phyloP scores from a whole-genome alignment of 495 filamentous ascomycete genomes.

The Penicillium bovifimosum region DNA sequence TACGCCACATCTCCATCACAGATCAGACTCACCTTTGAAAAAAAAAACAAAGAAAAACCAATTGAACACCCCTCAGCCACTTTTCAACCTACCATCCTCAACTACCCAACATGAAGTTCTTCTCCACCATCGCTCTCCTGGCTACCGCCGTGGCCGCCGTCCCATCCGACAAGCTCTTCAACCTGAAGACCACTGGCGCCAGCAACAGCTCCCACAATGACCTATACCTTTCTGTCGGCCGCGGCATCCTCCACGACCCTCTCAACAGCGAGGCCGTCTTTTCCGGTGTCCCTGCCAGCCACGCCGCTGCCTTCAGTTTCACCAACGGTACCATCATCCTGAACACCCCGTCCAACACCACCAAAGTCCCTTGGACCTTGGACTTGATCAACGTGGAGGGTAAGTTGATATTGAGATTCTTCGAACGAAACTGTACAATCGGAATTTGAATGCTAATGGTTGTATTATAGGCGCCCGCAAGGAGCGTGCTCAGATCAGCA shows the following conservation, averaged over 20 bases:
- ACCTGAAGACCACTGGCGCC: constrained; percentile 15
- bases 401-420: background rate
- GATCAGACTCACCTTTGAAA: background rate
- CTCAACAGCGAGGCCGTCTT: constrained; percentile 21
- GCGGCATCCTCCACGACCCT: constrained; percentile 10
- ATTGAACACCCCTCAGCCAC: background rate
- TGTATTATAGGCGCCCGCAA: background rate
- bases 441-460: background rate
- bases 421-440: background rate
- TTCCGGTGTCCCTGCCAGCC: background rate
- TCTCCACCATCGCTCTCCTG: constrained; percentile 15
- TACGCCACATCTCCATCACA: background rate
- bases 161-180: constrained; percentile 18
- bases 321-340: constrained; percentile 15
- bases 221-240: constrained; percentile 13
- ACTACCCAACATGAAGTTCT: constrained; percentile 21
- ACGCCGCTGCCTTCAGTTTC: constrained; percentile 15
- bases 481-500: constrained; percentile 2
- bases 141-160: constrained; percentile 13
- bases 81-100: background rate
- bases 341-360: background rate
- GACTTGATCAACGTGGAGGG: constrained; percentile 15
- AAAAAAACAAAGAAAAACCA: background rate
- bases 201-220: constrained; percentile 10
- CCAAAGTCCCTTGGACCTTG: constrained; percentile 12